A percentile compares a stretch with the other conserved stretches of the same genome.
These are phyloP conservation scores for Pilasporangium apinafurcum DNA, from an alignment of 352 stramenopile species.

Conservation along the genomic window DNA sequence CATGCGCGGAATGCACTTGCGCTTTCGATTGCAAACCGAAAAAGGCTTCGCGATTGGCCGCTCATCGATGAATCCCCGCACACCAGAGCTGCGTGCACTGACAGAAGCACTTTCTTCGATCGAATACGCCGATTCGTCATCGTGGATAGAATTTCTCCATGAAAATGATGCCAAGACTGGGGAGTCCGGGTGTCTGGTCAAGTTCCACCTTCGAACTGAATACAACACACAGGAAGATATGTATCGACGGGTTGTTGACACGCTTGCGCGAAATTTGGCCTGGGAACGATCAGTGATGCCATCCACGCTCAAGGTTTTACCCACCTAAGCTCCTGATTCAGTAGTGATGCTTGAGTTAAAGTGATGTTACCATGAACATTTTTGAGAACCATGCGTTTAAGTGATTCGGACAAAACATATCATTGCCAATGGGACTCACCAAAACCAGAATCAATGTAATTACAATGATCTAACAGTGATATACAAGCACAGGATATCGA, in stretches of 20 bases:
- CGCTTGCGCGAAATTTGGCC: slow-evolving; percentile 37
- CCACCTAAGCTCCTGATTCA: too few relatives aligned
- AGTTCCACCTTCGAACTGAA: slow-evolving; percentile 53
- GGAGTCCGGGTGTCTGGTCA: slow-evolving; percentile 39
- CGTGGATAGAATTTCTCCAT: slow-evolving; percentile 46
- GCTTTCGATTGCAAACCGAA: slow-evolving; percentile 46
- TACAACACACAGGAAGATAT: slow-evolving; percentile 59
- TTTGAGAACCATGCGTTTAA: too few relatives aligned
- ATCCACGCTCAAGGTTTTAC: too few relatives aligned
- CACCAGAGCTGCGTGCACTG: slow-evolving; percentile 22
- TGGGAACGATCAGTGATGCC: slow-evolving; percentile 51
- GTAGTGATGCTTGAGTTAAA: too few relatives aligned
- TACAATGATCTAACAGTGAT: too few relatives aligned
- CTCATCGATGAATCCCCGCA: slow-evolving; percentile 46
- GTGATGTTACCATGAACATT: too few relatives aligned
- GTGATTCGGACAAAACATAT: too few relatives aligned
- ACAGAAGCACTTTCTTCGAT: slow-evolving; percentile 33
- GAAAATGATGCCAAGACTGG: slow-evolving; percentile 18
- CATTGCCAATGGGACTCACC: too few relatives aligned
- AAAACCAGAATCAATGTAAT: too few relatives aligned
- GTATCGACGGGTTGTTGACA: slow-evolving; percentile 42
- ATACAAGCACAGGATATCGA: too few relatives aligned
- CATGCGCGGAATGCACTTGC: slow-evolving; percentile 37
- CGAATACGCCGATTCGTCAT: slow-evolving; percentile 47
- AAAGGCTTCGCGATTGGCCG: slow-evolving; percentile 50